Evolutionary conservation across 805 yeast species (phyloP), one percentile per base, ranked within the genome.

Genomic region (Candida pini): DNA sequence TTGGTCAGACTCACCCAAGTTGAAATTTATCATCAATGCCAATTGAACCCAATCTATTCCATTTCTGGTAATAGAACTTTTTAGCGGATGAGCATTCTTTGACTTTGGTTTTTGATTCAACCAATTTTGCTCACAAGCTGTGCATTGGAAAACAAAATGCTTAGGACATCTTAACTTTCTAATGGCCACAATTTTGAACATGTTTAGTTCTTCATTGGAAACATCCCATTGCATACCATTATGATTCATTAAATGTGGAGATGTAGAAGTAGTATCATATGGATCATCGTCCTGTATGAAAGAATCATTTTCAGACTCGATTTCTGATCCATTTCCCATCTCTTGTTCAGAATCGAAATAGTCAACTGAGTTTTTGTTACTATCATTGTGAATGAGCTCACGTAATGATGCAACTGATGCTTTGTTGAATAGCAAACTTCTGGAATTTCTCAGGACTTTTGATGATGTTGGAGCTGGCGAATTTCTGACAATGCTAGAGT

Each of bases 91-190:
- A n/a, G n/a, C n/a, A 5, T 22, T 13, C 13, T 22, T 12, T 22
- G 25, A 22, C 13, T 7, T 22, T 22, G n/a, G 10, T 7, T 12
- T 12, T 22, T 13, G 13, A 22, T 22, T 22, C 25, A 22, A 22
- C 10, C 5, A 22, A 13, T 22, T 12, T 13, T 22, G 25, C 13
- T 29, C 15, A 21, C 31, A 29, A 5, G 31, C 31, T 13, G 31
- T 29, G 36, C 59, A 54, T 30, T 45, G 53, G 30, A 52, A 41
- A 20, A 48, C 35, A 17, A 51, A 47, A 32, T 56, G 60, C 23
- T 45, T 49, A 6, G 59, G 52, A 38, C 58, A 55, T 17, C 38
- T 31, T 5, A 53, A 34, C 23, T 45, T 39, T 18, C 43, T 29
- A 26, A 51, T 30, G 4, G 41, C 41, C 3, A 42, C 37, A 16